Conservation (phyloP, 768 basidiomycete genomes). For the Mycena epipterygia region DNA sequence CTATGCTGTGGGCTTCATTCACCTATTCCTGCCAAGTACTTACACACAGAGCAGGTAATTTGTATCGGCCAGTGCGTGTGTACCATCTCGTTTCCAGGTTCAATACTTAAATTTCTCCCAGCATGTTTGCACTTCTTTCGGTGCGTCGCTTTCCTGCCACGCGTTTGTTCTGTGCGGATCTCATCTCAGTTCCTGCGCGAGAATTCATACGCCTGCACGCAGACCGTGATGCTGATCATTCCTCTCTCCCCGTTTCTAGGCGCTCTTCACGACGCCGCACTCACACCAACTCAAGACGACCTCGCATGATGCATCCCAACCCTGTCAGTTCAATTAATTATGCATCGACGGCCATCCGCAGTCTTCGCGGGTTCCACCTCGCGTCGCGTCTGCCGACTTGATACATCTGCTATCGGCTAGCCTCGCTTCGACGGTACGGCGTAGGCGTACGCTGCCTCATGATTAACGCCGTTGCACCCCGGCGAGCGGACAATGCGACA, state of each 20-base stretch:
- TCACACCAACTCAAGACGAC: neutral
- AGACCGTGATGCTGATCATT: neutral
- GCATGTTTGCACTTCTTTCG: neutral
- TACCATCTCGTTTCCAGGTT: neutral
- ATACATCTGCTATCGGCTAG: no score
- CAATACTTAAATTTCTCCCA: neutral
- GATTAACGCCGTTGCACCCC: no score
- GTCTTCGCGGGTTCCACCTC: no score
- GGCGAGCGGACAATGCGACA: no score
- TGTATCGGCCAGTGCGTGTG: no score
- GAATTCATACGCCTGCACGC: neutral
- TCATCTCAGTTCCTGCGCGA: neutral
- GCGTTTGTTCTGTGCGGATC: neutral
- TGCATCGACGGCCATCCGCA: neutral
- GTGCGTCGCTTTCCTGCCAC: neutral
- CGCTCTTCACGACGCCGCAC: neutral
- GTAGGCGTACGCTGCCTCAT: no score
- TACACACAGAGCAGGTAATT: neutral
- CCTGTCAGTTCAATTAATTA: neutral
- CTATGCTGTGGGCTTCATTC: neutral
- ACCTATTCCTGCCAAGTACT: neutral
- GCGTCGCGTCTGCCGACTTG: no score
- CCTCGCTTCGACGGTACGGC: no score
- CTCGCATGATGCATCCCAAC: no score
- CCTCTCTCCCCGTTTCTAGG: neutral